Conservation (phyloP, 2,329 filamentous ascomycete species). For the Cordyceps cicadae region DNA sequence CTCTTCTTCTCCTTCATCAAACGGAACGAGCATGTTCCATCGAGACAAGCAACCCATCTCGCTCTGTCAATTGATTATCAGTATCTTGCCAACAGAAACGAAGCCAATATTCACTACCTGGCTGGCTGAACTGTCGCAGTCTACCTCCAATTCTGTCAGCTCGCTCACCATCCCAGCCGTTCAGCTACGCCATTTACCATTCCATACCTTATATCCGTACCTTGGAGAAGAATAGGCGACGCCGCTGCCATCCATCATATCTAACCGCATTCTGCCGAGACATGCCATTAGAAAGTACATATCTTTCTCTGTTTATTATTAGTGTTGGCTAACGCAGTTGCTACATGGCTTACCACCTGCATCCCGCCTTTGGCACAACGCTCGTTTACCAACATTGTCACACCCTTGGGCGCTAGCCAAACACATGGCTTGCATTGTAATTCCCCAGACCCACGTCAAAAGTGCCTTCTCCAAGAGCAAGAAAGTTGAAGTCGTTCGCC, state of each 20-base stretch:
- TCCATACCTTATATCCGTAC: too few relatives aligned
- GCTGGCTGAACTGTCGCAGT: too few relatives aligned
- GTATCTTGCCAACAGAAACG: too few relatives aligned
- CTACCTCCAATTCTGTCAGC: not conserved
- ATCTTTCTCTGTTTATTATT: not conserved
- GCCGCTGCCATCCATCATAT: not conserved
- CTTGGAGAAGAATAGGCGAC: not conserved
- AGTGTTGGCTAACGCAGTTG: not conserved
- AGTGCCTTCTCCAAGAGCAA: not conserved
- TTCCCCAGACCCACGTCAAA: slow-evolving; percentile 6
- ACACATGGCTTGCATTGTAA: not conserved
- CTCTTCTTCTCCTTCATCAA: not conserved
- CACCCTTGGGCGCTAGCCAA: not conserved
- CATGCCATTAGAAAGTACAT: not conserved
- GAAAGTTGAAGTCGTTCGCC: not conserved
- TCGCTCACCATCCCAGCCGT: not conserved
- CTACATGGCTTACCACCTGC: not conserved
- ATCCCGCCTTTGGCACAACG: not conserved
- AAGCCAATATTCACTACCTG: too few relatives aligned
- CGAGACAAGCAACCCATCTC: not conserved
- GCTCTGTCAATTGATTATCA: not conserved
- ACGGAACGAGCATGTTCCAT: not conserved
- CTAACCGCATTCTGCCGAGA: not conserved
- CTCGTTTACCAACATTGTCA: not conserved
- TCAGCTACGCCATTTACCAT: not conserved